These are phyloP conservation scores for Daldinia loculata DNA, from an alignment of 495 filamentous ascomycete species.

Conservation along the genomic window DNA sequence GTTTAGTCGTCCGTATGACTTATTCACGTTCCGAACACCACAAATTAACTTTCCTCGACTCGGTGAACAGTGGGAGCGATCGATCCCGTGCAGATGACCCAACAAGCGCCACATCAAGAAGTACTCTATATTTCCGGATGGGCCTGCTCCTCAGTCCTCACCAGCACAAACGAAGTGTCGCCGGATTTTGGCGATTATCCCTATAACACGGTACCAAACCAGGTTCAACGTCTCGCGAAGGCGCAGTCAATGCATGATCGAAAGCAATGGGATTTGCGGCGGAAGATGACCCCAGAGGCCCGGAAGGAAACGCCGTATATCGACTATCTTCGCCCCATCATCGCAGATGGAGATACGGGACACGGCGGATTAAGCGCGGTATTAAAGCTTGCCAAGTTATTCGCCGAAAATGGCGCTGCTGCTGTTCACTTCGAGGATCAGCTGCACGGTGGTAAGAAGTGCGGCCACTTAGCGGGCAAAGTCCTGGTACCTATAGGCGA, in stretches of 20 bases:
- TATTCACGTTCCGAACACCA: not conserved
- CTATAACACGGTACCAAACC: conserved; percentile 98
- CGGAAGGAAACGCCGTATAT: conserved; percentile 79
- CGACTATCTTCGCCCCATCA: conserved; percentile 92
- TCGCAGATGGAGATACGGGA: conserved; percentile 98
- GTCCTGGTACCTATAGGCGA: conserved; percentile 93
- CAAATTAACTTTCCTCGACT: not conserved
- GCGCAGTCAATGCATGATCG: conserved; percentile 96
- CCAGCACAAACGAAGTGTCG: conserved; percentile 94
- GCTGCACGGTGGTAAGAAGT: conserved; percentile 97
- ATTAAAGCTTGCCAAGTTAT: conserved; percentile 95
- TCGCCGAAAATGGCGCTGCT: conserved; percentile 97
- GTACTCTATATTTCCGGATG: conserved; percentile 95
- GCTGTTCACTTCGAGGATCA: conserved; percentile 98
- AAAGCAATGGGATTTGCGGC: conserved; percentile 87
- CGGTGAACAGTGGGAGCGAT: conserved; percentile 83
- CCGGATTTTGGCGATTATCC: conserved; percentile 98
- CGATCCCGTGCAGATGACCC: conserved; percentile 98
- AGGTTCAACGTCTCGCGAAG: conserved; percentile 94
- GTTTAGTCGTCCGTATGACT: conserved; percentile 35
- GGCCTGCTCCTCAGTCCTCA: conserved; percentile 93
- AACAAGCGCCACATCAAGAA: conserved; percentile 95
- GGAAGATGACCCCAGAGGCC: conserved; percentile 76
- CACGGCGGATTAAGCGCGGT: conserved; percentile 92
- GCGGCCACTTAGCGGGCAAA: conserved; percentile 95